These are phyloP conservation scores for Phytophthora idaei DNA, from an alignment of 352 stramenopile genomes.

Conservation along the genomic window DNA sequence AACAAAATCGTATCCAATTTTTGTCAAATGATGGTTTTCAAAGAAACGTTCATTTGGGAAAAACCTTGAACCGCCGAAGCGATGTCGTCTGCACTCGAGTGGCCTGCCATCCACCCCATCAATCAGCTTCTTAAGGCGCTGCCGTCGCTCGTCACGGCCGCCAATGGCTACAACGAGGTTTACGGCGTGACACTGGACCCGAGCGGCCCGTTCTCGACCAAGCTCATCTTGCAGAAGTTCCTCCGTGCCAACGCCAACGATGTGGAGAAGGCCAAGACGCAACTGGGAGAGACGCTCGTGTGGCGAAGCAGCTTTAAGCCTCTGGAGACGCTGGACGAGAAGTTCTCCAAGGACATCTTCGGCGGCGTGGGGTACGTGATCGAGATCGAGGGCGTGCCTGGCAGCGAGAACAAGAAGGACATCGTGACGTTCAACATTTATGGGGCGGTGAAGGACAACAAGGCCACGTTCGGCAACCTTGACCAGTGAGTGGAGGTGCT, in stretches of 20 bases:
- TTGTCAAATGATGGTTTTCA: not conserved
- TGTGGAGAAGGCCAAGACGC: slow-evolving; percentile 31
- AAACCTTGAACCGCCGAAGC: slow-evolving; percentile 2
- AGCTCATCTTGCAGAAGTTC: slow-evolving; percentile 38
- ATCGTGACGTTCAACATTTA: slow-evolving; percentile 41
- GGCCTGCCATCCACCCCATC: slow-evolving; percentile 30
- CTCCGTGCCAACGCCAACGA: slow-evolving; percentile 34
- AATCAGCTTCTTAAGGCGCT: slow-evolving; percentile 30
- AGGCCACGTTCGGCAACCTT: slow-evolving; percentile 33
- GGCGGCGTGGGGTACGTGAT: slow-evolving; percentile 31
- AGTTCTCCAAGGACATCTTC: slow-evolving; percentile 31
- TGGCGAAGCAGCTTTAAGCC: slow-evolving; percentile 38
- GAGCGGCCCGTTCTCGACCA: slow-evolving; percentile 32
- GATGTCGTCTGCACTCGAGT: slow-evolving; percentile 24
- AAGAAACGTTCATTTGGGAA: slow-evolving; percentile 17
- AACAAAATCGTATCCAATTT: not conserved
- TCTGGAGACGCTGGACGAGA: slow-evolving; percentile 29
- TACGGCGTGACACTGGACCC: slow-evolving; percentile 33
- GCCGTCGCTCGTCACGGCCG: slow-evolving; percentile 24
- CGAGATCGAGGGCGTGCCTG: slow-evolving; percentile 28
- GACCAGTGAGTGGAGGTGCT: slow-evolving; percentile 19
- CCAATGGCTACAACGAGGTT: slow-evolving; percentile 31
- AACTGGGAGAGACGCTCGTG: slow-evolving; percentile 32
- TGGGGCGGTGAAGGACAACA: slow-evolving; percentile 38
- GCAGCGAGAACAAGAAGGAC: slow-evolving; percentile 36